phyloP scores from a whole-genome alignment of 1,139 yeast genomes.

The Suhomyces bribrorum region DNA sequence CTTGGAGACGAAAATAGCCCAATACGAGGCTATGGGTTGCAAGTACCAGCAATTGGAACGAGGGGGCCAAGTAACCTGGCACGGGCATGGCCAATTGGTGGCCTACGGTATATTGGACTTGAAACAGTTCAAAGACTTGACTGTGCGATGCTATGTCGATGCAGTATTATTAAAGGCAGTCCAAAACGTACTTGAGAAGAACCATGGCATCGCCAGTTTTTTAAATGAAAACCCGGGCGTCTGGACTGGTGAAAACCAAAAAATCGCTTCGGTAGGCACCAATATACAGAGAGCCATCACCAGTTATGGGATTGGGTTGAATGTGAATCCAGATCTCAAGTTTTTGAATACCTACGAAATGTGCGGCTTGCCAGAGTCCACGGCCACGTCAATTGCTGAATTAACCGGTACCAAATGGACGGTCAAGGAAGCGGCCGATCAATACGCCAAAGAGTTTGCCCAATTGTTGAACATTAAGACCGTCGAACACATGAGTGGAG shows the following conservation, averaged over 20 bases:
- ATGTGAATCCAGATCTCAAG: slow-evolving; percentile 70
- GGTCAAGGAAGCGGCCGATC: slow-evolving; percentile 49
- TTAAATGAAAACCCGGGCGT: slow-evolving; percentile 81
- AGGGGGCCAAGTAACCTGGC: slow-evolving; percentile 98
- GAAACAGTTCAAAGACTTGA: slow-evolving; percentile 55
- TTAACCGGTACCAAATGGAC: slow-evolving; percentile 17
- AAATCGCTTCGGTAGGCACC: slow-evolving; percentile 89
- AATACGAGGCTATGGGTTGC: slow-evolving; percentile 44
- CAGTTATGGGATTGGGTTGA: slow-evolving; percentile 86
- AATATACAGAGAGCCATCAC: slow-evolving; percentile 84
- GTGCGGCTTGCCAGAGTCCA: slow-evolving; percentile 76
- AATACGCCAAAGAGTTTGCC: slow-evolving; percentile 56
- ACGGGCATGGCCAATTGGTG: slow-evolving; percentile 93
- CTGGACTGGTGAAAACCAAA: slow-evolving; percentile 61
- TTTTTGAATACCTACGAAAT: slow-evolving; percentile 73
- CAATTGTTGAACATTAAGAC: slow-evolving; percentile 44
- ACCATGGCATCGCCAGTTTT: slow-evolving; percentile 44
- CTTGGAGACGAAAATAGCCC: slow-evolving; percentile 32
- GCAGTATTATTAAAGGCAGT: slow-evolving; percentile 66
- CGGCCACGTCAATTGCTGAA: slow-evolving; percentile 38
- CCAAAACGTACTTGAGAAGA: slow-evolving; percentile 49
- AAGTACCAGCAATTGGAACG: slow-evolving; percentile 72
- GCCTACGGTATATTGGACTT: slow-evolving; percentile 82
- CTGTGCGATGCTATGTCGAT: slow-evolving; percentile 75
- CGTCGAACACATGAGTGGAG: slow-evolving; percentile 47